Evolutionary conservation across 768 basidiomycete genomes (phyloP), one percentile per base, ranked within the genome.

Genomic region (Psilocybe tampanensis): DNA sequence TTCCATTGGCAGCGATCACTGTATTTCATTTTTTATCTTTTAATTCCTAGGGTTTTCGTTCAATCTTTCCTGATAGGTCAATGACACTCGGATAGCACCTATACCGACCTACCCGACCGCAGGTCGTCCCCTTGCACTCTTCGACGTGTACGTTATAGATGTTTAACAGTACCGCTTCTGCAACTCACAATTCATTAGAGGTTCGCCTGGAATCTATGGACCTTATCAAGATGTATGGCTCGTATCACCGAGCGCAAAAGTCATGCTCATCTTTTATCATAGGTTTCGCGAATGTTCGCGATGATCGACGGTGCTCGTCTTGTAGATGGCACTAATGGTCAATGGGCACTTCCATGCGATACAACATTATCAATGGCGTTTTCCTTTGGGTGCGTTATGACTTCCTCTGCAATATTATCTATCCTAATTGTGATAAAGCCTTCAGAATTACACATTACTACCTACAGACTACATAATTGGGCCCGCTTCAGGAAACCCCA

Each of bases 401-500:
- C 19, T 32, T 29, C n/a, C 44, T 18, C 41, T 22, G n/a, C 13
- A 39, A 18, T 1, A 19, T 22, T 19, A 26, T 23, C 4, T 11
- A 24, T 51, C 32, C 42, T 59, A 8, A 32, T 19, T 42, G 17
- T 32, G 48, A 48, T 17, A 59, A 29, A 85, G 84, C 9, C 67
- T 67, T 11, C 67, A 66, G 52, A 83, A 78, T 36, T 92, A 87
- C 64, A 80, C 83, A 0, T 68, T 93, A 18, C 79, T 86, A 56
- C 90, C 91, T 1, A 84, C 86, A 1, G 90, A 93, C 67, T 93
- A 90, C 63, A 68, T 93, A 45, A 86, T 92, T 52, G 91, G 89
- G 19, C 86, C 86, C 50, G 77, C 85, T 9, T 74, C 76, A 43
- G 85, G 85, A 8, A 79, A 86, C 66, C 86, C 89, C 0, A 76